Base-by-base conservation (phyloP, 345 rosid species). In the Noccaea caerulescens region DNA sequence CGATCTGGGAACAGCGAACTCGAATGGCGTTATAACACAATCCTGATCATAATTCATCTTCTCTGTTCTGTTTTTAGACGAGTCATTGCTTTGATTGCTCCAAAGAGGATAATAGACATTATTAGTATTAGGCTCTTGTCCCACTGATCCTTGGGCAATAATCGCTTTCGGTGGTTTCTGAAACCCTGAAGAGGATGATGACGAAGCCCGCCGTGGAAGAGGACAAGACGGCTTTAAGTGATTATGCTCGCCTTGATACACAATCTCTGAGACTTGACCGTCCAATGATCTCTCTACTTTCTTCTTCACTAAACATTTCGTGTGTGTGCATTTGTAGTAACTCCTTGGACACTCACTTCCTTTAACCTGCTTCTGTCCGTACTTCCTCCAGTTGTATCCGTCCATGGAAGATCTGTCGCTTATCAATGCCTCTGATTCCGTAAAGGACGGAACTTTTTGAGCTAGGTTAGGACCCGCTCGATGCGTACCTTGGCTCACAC, bases 371-470 rank as follows among this genome's bases (percentile, higher is more conserved):
- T 95, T 95, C 57, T 92, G 99, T 55, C 99, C 99, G 34, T 95
- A 95, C 66, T 95, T 95, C 75, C 97, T 87, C 99, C 99, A 95
- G 37, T 95, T 95, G 75, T 95, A 95, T 41, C 99, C 99, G 38
- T 95, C 98, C 68, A 82, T 81, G 0, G 92, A 89, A 58, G 97
- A 88, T 43, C 91, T 78, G 30, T 90, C 23, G 55, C 88, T 58
- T 32, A 66, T 42, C 5, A 38, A 41, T 39, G 67, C 6, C 34
- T 64, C 62, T 7, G 72, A 14, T 43, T 77, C 76, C 6, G 72
- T 13, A 16, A 58, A 77, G 30, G 72, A 25, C 69, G 87, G 77
- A 83, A 44, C 73, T 79, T 58, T 69, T 73, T 47, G 68, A 20
- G 73, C 76, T 37, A 16, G 16, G 59, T 57, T 51, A 52, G 72